Percentiles rank a stretch among this genome's conserved stretches.
Conservation (phyloP, 2,329 filamentous ascomycete genomes). For the Alternaria arbusti region DNA sequence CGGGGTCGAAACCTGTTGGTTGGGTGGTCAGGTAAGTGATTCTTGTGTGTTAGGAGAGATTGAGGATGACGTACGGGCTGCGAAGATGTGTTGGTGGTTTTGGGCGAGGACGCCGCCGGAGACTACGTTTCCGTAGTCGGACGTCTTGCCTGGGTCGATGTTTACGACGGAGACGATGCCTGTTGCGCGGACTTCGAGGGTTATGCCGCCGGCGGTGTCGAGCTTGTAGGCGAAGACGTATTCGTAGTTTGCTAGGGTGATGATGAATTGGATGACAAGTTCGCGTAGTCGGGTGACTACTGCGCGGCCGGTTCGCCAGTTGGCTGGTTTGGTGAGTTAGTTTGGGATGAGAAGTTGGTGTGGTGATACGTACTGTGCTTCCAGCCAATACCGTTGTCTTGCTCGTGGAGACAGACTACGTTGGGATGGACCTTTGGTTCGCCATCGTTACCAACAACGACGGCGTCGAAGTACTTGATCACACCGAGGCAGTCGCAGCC, state of each 20-base stretch:
- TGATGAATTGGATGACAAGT: slow-evolving; percentile 71
- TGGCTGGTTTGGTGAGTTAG: slow-evolving; percentile 34
- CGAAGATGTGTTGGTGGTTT: slow-evolving; percentile 75
- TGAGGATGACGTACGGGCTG: slow-evolving; percentile 21
- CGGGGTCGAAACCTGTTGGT: slow-evolving; percentile 65
- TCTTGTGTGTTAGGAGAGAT: background rate
- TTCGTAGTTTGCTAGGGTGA: slow-evolving; percentile 74
- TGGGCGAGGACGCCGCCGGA: slow-evolving; percentile 69
- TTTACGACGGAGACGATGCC: slow-evolving; percentile 69
- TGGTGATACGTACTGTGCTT: slow-evolving; percentile 9
- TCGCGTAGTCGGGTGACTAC: slow-evolving; percentile 68
- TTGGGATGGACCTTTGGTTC: slow-evolving; percentile 62
- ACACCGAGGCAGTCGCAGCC: slow-evolving; percentile 73
- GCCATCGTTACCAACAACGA: slow-evolving; percentile 62
- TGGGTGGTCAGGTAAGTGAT: background rate
- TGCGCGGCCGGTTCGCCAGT: slow-evolving; percentile 68
- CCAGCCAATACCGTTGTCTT: slow-evolving; percentile 68
- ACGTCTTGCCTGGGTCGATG: slow-evolving; percentile 63
- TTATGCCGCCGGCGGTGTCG: slow-evolving; percentile 67
- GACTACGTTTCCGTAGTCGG: slow-evolving; percentile 67
- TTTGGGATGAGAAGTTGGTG: background rate
- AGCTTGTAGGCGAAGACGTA: slow-evolving; percentile 72
- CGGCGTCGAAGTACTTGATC: slow-evolving; percentile 69
- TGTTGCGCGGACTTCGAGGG: slow-evolving; percentile 68
- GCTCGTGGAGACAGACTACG: slow-evolving; percentile 72